Base-by-base conservation (phyloP, 345 rosid genomes). In the Heritiera littoralis region DNA sequence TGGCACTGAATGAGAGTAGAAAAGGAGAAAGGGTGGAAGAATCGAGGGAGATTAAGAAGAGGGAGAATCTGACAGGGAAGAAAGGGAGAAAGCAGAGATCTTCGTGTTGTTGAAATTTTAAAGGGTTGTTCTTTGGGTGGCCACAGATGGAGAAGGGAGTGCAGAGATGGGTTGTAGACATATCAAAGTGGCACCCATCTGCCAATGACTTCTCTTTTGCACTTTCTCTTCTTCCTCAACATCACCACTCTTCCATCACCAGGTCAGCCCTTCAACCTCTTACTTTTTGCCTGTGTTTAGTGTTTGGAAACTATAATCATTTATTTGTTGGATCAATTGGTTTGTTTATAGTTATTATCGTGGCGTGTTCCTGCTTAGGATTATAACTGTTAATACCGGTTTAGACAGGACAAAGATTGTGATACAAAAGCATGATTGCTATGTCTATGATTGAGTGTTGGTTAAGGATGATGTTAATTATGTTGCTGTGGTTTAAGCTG, bases 121-220 rank as follows among this genome's bases (percentile, higher is more conserved):
- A 59, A 59, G 64, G 35, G 10, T 59, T 59, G 64, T 18, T 59
- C 10, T 59, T 9, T 23, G 14, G 30, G 30, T 18, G 49, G 30
- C 18, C 18, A n/a, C 4, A 7, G 64, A 90, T 91, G 95, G 92
- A 90, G 85, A 84, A 78, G 63, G 91, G 88, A 15, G 89, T 87
- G 15, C 78, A 75, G 64, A 86, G 93, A 84, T 90, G 92, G 93
- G 49, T 80, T 12, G 90, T 90, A 49, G 90, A 90, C 84, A 82
- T 89, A 51, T 86, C 93, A 40, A 79, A 83, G 30, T 90, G 95
- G 95, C 38, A 85, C 60, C 95, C 93, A 66, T 81, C 89, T 77
- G 79, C 90, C 77, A 72, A 45, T 6, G 82, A 81, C 43, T 89
- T 91, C 88, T 83, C 90, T 66, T 77, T 41, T 3, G 84, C 87